These are phyloP conservation scores for Plasmodium sp. DNA, from an alignment of 169 alveolate species.

Conservation along the genomic window DNA sequence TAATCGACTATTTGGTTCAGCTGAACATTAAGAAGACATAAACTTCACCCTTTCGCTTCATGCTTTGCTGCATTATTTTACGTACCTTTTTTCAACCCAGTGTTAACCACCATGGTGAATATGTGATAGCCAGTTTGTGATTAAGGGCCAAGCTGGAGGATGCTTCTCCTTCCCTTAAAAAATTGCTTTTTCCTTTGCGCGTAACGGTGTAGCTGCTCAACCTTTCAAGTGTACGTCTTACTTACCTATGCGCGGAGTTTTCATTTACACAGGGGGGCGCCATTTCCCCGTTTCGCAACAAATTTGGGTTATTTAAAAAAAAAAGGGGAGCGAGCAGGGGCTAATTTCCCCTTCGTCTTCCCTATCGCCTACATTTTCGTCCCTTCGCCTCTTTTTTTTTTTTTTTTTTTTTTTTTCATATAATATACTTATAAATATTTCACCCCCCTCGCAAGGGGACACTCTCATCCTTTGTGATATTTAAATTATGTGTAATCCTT, in stretches of 20 bases:
- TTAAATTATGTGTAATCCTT: neutral
- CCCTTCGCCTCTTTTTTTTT: neutral
- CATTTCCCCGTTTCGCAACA: neutral
- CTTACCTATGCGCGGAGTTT: neutral
- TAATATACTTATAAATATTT: neutral
- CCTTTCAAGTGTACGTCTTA: neutral
- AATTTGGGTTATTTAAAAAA: neutral
- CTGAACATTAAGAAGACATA: constrained; percentile 52
- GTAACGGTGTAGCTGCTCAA: neutral
- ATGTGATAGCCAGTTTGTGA: neutral
- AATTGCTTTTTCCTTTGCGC: neutral
- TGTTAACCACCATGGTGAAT: neutral
- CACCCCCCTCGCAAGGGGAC: neutral
- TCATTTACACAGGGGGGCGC: neutral
- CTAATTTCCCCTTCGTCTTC: neutral
- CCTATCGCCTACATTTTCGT: neutral
- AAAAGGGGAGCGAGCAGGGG: neutral
- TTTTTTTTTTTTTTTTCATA: neutral
- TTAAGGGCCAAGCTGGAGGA: neutral
- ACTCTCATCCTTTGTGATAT: neutral
- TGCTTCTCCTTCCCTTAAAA: neutral
- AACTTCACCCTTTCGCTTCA: neutral
- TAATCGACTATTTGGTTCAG: constrained; percentile 68
- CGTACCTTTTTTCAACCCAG: neutral
- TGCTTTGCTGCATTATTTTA: neutral